Evolutionary conservation across 2,329 filamentous ascomycete species (phyloP).

Genomic region (Neoarthrinium moseri): DNA sequence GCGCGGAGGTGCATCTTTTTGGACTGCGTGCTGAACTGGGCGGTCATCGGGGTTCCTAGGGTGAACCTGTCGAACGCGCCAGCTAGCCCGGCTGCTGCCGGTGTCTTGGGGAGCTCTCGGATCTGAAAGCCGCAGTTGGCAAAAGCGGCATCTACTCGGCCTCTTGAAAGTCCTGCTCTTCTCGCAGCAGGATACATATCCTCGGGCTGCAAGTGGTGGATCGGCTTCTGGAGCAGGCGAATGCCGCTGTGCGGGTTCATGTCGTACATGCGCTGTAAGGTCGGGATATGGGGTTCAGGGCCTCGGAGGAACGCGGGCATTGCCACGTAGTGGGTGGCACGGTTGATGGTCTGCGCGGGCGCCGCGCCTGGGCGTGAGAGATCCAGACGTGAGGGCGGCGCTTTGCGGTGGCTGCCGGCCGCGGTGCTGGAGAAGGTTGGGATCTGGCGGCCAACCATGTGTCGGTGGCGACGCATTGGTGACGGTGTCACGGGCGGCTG

Average conservation of each 20-base stretch:
- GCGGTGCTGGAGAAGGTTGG: not conserved
- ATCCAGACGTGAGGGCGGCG: slow-evolving; percentile 1
- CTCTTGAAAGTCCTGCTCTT: not conserved
- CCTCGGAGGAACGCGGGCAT: not conserved
- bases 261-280: not conserved
- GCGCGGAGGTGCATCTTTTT: not conserved
- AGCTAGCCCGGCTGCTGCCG: not conserved
- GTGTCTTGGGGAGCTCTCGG: not conserved
- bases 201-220: not conserved
- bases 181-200: not conserved
- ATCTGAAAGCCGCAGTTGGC: too few species aligned
- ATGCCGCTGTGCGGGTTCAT: not conserved
- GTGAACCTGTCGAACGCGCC: not conserved
- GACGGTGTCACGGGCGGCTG: too few species aligned
- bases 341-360: not conserved
- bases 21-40: not conserved
- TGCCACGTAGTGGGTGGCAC: not conserved
- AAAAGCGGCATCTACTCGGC: too few species aligned
- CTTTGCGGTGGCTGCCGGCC: not conserved
- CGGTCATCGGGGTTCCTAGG: slow-evolving; percentile 4
- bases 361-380: not conserved
- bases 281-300: not conserved
- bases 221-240: not conserved
- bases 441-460: not conserved
- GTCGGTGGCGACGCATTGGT: not conserved